phyloP scores from a whole-genome alignment of 202 grass and related monocot genomes.

The Setaria italica region DNA sequence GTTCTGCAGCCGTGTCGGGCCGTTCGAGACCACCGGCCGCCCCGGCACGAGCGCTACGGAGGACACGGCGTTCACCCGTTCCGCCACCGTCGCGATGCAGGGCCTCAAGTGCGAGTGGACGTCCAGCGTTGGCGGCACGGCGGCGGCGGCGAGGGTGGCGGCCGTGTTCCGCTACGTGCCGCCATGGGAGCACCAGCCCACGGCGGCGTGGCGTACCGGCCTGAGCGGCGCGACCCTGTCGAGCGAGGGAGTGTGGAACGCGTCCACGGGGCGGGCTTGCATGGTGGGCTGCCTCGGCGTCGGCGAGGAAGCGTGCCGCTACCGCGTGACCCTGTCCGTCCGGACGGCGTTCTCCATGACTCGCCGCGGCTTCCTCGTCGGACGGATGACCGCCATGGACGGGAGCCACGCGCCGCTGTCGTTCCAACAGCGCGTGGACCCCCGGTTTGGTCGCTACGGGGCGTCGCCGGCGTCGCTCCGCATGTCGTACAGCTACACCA shows the following conservation, averaged over 20 bases:
- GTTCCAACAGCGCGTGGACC: neutral
- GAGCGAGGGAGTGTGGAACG: conserved; percentile 63
- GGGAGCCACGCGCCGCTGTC: conserved; percentile 30
- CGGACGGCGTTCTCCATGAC: conserved; percentile 51
- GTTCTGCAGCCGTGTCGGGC: conserved; percentile 60
- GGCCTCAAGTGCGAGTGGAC: conserved; percentile 49
- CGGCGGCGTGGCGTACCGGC: conserved; percentile 33
- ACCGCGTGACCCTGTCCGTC: conserved; percentile 62
- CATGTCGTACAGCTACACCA: conserved; percentile 53
- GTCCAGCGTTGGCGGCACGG: neutral
- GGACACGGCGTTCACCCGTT: conserved; percentile 35
- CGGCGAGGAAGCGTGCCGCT: conserved; percentile 37
- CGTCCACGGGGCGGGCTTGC: conserved; percentile 54
- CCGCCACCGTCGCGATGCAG: conserved; percentile 41
- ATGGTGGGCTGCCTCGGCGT: conserved; percentile 68
- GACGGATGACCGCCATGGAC: conserved; percentile 46
- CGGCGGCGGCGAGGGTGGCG: conserved; percentile 35
- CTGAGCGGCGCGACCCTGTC: conserved; percentile 56
- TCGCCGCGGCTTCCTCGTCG: conserved; percentile 42
- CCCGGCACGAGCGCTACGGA: neutral
- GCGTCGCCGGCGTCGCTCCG: neutral
- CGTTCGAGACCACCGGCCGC: conserved; percentile 43
- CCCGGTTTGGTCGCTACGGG: neutral
- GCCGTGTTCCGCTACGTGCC: conserved; percentile 55
- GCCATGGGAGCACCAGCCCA: conserved; percentile 51